Evolutionary conservation across 75 land plant species (phyloP), one percentile per base, ranked within the genome.

Genomic region (Cupressus sempervirens): DNA sequence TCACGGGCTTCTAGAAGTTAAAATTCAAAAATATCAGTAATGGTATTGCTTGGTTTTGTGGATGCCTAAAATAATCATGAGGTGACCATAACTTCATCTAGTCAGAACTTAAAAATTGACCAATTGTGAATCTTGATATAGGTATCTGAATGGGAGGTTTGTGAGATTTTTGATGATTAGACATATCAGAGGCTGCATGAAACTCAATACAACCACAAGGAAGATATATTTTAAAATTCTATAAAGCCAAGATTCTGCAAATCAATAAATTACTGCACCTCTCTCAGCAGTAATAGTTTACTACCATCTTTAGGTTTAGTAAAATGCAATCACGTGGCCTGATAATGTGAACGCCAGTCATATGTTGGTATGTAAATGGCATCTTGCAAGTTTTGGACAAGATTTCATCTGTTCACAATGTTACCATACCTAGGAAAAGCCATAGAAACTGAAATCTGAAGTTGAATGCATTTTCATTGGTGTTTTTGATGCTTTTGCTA

Each of bases 91-190:
- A 26, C 67, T 50, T 48, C 11, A 48, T 48, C 50, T 48, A 11
- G 13, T 12, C 53, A 50, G 53, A 2, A 50, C 53, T 2, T 26
- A 1, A 62, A 62, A 7, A 4, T 6, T 41, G 46, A 41, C 30
- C 11, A 41, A 26, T n/a, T 50, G 7, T 30, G 48, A 41, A 41
- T 29, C 40, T 0, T 50, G 30, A 15, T 54, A 52, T 12, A 50
- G 93, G 2, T 87, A 86, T 35, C 85, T 88, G 12, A 82, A 56
- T 76, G 91, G 89, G 40, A 82, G 84, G 12, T 76, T 38, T 54
- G 84, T 15, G 29, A 48, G 20, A 85, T 14, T 48, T 75, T 82
- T 70, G 87, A 70, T 76, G 87, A 16, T 36, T 43, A 46, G 83
- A 70, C 74, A 70, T 50, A 65, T 40, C 54, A 34, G 88, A 86